These are phyloP conservation scores for Venturiaceae sp. DNA, from an alignment of 2,329 filamentous ascomycete genomes.

Conservation along the genomic window DNA sequence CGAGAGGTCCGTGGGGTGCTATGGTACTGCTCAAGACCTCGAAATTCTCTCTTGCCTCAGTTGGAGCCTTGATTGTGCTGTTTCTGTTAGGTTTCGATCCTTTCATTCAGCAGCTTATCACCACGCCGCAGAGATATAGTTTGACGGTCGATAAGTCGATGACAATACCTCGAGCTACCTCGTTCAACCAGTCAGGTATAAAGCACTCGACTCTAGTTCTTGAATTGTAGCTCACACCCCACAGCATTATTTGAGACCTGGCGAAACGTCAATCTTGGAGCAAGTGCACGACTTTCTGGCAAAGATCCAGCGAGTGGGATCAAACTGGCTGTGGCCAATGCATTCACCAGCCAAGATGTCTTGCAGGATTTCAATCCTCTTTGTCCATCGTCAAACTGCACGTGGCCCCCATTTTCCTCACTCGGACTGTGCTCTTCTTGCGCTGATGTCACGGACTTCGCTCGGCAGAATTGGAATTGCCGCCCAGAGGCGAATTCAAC, in stretches of 20 bases:
- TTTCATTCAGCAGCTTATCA: slow-evolving; percentile 22
- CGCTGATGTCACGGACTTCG: slow-evolving; percentile 2
- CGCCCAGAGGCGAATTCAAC: background rate
- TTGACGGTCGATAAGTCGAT: background rate
- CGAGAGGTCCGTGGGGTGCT: slow-evolving; percentile 9
- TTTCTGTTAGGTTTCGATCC: slow-evolving; percentile 17
- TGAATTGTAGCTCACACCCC: background rate
- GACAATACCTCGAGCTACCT: background rate
- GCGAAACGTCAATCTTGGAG: slow-evolving; percentile 13
- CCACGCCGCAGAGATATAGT: slow-evolving; percentile 16
- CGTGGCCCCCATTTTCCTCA: slow-evolving; percentile 9
- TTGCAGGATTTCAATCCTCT: background rate
- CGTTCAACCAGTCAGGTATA: background rate
- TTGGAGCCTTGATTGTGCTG: slow-evolving; percentile 17
- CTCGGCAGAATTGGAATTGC: background rate
- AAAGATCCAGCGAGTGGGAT: background rate
- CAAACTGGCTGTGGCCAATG: background rate
- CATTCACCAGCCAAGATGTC: background rate
- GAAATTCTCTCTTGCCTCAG: slow-evolving; percentile 13
- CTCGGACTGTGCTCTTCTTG: slow-evolving; percentile 8
- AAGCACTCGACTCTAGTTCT: background rate
- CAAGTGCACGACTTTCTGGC: background rate
- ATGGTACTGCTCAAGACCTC: slow-evolving; percentile 6
- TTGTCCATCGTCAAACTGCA: slow-evolving; percentile 9
- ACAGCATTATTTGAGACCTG: background rate